Base-by-base conservation (phyloP, 495 filamentous ascomycete genomes). In the Hypoxylon cercidicola region DNA sequence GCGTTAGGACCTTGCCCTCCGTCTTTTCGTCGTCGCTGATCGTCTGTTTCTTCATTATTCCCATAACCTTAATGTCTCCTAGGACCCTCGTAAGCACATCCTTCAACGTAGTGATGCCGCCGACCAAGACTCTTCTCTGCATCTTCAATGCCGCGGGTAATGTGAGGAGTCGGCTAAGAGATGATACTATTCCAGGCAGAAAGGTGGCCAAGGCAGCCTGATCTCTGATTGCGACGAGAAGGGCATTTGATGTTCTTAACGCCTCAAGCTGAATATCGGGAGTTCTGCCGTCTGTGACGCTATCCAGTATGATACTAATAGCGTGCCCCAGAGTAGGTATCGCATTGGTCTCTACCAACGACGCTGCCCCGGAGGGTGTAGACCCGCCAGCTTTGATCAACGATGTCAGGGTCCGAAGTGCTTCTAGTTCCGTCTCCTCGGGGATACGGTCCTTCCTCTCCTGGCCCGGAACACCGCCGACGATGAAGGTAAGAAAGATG, bases 151-250 rank as follows among this genome's bases (percentile, higher is more conserved):
- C 84, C 6, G 84, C 86, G 1, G 85, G 88, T 0, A 89, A 87
- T 23, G 88, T 88, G 30, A 98, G 75, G 13, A 90, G 78, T 74
- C 88, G 93, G 10, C 88, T 89, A 45, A 99, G 72, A 5, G 87
- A 84, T 7, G 94, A 97, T 1, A 97, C 87, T 3, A 93, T 92
- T 7, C 96, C 91, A 7, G 95, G 95, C 66, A 97, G 85, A 64
- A 98, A 93, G 47, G 84, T 91, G 3, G 90, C 89, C 46, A 96
- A 81, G 3, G 91, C 85, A 9, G 90, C 81, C 46, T 82, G 82
- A 71, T 95, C 90, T 56, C 77, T 83, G 15, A 96, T 82, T 18
- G 85, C 84, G 12, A 70, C 61, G 58, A 88, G 84, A 28, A 96
- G 78, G 6, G 81, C 80, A 11, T 87, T 70, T n/a, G 96, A 73